Base-by-base conservation (phyloP, 768 basidiomycete species). In the Agaricus sinodeliciosus region DNA sequence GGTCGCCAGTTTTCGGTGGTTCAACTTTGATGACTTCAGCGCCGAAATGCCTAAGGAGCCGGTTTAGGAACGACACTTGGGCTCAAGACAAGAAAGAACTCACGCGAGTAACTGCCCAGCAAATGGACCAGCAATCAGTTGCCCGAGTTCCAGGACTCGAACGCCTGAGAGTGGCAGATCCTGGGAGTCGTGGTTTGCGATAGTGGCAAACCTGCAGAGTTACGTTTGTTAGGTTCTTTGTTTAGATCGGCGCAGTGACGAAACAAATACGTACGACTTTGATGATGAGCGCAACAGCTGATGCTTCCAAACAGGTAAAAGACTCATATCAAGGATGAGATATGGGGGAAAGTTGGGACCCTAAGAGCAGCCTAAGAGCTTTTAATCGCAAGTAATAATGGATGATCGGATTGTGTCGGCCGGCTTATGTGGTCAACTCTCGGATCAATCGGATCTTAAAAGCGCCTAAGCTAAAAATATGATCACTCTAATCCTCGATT, bases 1-100 rank as follows among this genome's bases (percentile, higher is more conserved):
- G 84, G 57, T 87, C 85, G 4, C 85, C 85, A 9, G 65, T 67
- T 9, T 70, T 70, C 1, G 85, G 84, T 0, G 83, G 75, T 59
- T 87, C 86, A 9, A 87, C 69, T 60, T 87, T 87, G 67, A 87
- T 85, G 12, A 87, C 69, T 51, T 88, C 84, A 11, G 85, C 86
- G 13, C 84, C 85, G 53, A 79, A 86, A 63, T 86, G 83, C 0
- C 84, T 85, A 59, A 40, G 43, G 19, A 34, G 15, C 48, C 15
- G n/a, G 47, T 12, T 43, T 5, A 26, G 26, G n/a, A 37, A 27
- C 37, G 43, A 37, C 9, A 31, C 27, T 45, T 15, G 34, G 41
- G 45, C 1, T 8, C 44, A 9, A 47, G 27, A 3, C 25, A 18
- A 49, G 19, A 44, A 18, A 49, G 19, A 44, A 15, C 42, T 49